phyloP scores from a whole-genome alignment of 805 yeast genomes.

The Torulaspora delbrueckii region DNA sequence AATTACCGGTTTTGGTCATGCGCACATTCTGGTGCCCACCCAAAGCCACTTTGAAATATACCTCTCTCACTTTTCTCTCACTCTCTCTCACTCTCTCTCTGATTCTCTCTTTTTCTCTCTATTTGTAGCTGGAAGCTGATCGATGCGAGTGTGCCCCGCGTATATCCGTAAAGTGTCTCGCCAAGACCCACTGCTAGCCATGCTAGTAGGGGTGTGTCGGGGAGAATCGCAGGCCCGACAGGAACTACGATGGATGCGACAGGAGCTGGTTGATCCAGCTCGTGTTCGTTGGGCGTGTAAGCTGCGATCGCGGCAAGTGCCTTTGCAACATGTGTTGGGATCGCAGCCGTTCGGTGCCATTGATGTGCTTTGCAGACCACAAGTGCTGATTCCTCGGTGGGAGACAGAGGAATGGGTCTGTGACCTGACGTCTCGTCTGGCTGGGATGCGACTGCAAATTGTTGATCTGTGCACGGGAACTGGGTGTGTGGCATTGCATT shows the following conservation, averaged over 20 bases:
- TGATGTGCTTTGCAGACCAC: conserved; percentile 51
- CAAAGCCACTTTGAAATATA: not conserved
- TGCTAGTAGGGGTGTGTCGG: conserved; percentile 30
- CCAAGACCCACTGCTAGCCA: conserved; percentile 21
- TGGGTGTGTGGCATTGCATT: conserved; percentile 72
- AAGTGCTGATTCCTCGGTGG: conserved; percentile 86
- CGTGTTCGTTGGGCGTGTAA: conserved; percentile 42
- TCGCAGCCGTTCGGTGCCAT: conserved; percentile 80
- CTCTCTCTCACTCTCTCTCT: not conserved
- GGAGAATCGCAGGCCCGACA: conserved; percentile 19
- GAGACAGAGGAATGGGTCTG: conserved; percentile 91
- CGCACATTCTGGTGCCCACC: not conserved
- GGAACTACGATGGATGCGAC: conserved; percentile 29
- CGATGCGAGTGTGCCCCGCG: conserved; percentile 25
- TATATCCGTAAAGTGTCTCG: conserved; percentile 13
- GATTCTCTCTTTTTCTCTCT: too few relatives aligned
- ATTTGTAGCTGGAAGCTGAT: not conserved
- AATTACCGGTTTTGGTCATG: not conserved
- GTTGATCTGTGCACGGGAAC: conserved; percentile 83
- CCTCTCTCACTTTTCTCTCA: not conserved
- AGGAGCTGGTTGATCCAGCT: conserved; percentile 12
- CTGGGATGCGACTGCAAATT: conserved; percentile 47
- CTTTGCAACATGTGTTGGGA: conserved; percentile 81
- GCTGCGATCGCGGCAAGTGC: conserved; percentile 50
- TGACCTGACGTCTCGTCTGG: conserved; percentile 20